phyloP scores from a whole-genome alignment of 2,329 filamentous ascomycete genomes.

The Onygenales sp. region DNA sequence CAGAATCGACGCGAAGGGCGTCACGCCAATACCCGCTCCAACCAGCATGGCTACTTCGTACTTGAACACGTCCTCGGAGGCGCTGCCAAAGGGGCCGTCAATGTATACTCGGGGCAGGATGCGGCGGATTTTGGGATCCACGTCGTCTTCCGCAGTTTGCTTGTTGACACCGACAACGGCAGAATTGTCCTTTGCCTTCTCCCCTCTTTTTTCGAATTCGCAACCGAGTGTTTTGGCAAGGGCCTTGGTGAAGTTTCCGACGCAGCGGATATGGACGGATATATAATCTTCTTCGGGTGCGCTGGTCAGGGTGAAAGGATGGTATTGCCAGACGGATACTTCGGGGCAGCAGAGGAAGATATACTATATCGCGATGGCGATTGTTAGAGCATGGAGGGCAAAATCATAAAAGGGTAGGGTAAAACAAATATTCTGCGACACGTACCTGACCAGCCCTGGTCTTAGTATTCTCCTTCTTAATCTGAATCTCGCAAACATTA shows the following conservation, averaged over 20 bases:
- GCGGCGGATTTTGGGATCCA: slow-evolving; percentile 61
- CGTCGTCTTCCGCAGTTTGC: slow-evolving; percentile 41
- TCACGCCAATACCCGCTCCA: slow-evolving; percentile 44
- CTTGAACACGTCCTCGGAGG: slow-evolving; percentile 73
- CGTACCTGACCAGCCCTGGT: slow-evolving; percentile 60
- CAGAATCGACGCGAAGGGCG: slow-evolving; percentile 44
- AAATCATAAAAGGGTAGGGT: neutral
- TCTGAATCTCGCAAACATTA: slow-evolving; percentile 83
- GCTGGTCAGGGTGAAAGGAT: slow-evolving; percentile 77
- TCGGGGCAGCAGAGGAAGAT: slow-evolving; percentile 84
- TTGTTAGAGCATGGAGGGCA: neutral
- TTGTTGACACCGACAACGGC: slow-evolving; percentile 61
- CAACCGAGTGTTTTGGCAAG: slow-evolving; percentile 65
- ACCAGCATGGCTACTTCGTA: slow-evolving; percentile 43
- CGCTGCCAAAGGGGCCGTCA: slow-evolving; percentile 76
- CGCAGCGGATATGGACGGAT: slow-evolving; percentile 72
- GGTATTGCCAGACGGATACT: slow-evolving; percentile 80
- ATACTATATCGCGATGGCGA: slow-evolving; percentile 41
- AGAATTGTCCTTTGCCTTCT: slow-evolving; percentile 35
- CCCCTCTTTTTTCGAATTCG: slow-evolving; percentile 51
- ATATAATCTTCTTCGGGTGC: slow-evolving; percentile 87
- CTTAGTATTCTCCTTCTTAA: slow-evolving; percentile 81
- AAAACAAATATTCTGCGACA: neutral
- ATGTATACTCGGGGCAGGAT: slow-evolving; percentile 73
- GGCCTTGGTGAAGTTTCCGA: slow-evolving; percentile 69